A percentile compares a stretch with the other conserved stretches of the same genome.
Evolutionary conservation across 2,329 filamentous ascomycete species (phyloP).

Genomic region (Cryphonectria carpinicola): DNA sequence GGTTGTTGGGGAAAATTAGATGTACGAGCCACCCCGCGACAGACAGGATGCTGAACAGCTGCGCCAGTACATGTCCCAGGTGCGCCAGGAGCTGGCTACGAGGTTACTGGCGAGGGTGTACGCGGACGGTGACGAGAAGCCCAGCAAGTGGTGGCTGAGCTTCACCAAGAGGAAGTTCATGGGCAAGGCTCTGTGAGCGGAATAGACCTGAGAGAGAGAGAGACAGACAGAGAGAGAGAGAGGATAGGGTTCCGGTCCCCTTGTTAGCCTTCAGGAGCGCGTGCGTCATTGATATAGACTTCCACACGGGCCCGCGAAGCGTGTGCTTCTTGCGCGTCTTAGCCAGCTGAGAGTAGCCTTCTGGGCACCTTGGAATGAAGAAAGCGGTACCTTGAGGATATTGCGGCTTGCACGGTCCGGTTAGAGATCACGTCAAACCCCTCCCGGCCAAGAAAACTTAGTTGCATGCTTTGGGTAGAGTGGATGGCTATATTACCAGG

Average conservation of each 20-base stretch:
- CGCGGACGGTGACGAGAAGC: slow-evolving; percentile 72
- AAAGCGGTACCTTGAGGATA: not conserved
- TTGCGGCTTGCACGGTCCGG: not conserved
- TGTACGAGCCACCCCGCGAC: slow-evolving; percentile 87
- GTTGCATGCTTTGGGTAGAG: not conserved
- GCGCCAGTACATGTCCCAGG: slow-evolving; percentile 87
- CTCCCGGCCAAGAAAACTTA: not conserved
- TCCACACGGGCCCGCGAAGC: not conserved
- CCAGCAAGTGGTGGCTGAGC: slow-evolving; percentile 94
- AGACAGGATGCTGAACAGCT: slow-evolving; percentile 88
- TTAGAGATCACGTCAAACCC: not conserved
- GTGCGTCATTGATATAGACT: not conserved
- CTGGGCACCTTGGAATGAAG: not conserved
- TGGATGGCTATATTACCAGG: not conserved
- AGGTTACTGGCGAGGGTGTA: slow-evolving; percentile 87
- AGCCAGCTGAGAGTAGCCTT: not conserved
- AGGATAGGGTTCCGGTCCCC: not conserved
- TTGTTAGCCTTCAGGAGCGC: not conserved
- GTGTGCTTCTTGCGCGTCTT: not conserved
- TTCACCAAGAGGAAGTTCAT: slow-evolving; percentile 99
- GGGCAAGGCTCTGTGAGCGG: slow-evolving; percentile 79
- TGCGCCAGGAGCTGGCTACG: slow-evolving; percentile 86
- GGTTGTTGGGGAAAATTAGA: slow-evolving; percentile 48
- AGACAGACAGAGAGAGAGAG: not conserved
- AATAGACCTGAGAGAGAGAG: not conserved